phyloP scores from a whole-genome alignment of 176 grass and related monocot genomes.

The Phyllostachys edulis region DNA sequence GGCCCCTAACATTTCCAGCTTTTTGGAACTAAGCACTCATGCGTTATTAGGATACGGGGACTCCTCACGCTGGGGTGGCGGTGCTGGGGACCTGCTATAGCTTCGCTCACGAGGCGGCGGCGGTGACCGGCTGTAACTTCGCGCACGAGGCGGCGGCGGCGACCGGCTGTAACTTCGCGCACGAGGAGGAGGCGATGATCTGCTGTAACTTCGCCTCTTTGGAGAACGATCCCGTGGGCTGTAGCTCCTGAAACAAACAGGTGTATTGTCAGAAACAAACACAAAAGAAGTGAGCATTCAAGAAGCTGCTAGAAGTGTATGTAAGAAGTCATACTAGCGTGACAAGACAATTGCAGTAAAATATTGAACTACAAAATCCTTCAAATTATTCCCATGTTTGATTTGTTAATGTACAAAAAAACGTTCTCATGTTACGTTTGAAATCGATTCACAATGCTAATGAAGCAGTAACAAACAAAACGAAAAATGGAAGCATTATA shows the following conservation, averaged over 20 bases:
- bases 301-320: background rate
- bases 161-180: conserved; percentile 53
- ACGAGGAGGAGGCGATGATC: conserved; percentile 31
- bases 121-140: conserved; percentile 69
- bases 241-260: conserved; percentile 60
- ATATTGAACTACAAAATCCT: background rate
- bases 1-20: background rate
- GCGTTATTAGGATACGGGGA: conserved; percentile 73
- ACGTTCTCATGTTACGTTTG: background rate
- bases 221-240: conserved; percentile 85
- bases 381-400: background rate
- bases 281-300: background rate
- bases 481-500: background rate
- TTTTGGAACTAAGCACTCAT: conserved; percentile 18
- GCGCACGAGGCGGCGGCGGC: conserved; percentile 30
- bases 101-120: conserved; percentile 25
- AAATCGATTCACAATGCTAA: background rate
- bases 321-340: background rate
- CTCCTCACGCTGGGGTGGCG: conserved; percentile 47
- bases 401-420: background rate
- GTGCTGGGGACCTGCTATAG: conserved; percentile 53
- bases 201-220: conserved; percentile 60
- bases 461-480: background rate
- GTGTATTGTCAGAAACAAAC: conserved; percentile 18
- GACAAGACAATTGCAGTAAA: background rate